Evolutionary conservation across 169 alveolate species (phyloP).

Genomic region (Plasmodium malariae): DNA sequence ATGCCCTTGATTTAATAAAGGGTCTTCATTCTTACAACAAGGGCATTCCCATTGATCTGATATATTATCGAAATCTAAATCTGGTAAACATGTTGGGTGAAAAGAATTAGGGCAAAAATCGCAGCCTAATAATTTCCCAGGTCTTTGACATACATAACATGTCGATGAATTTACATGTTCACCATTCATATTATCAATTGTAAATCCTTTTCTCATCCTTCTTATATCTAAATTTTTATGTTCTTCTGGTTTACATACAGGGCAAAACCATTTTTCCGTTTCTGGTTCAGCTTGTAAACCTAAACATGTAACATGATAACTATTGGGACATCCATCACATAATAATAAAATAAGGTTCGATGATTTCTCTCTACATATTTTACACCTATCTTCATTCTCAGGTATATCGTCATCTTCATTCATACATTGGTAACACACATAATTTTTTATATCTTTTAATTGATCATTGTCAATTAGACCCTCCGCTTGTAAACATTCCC

Average conservation of each 20-base stretch:
- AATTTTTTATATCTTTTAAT: conserved; percentile 80
- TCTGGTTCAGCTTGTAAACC: conserved; percentile 90
- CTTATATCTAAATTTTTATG: conserved; percentile 86
- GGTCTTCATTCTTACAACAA: conserved; percentile 92
- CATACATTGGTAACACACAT: conserved; percentile 86
- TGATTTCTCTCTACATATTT: conserved; percentile 87
- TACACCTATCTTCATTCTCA: conserved; percentile 90
- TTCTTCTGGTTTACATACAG: conserved; percentile 91
- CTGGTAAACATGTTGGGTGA: conserved; percentile 90
- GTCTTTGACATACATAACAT: conserved; percentile 93
- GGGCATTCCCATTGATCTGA: conserved; percentile 94
- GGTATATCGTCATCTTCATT: conserved; percentile 84
- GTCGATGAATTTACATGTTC: conserved; percentile 90
- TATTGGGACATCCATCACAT: conserved; percentile 94
- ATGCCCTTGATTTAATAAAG: conserved; percentile 91
- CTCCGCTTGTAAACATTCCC: conserved; percentile 85
- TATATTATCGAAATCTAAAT: conserved; percentile 88
- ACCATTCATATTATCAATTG: conserved; percentile 80
- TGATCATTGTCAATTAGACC: conserved; percentile 74
- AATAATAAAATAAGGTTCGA: conserved; percentile 85
- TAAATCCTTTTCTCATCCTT: conserved; percentile 82
- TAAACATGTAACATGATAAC: conserved; percentile 90
- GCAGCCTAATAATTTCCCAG: conserved; percentile 92
- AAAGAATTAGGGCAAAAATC: conserved; percentile 93
- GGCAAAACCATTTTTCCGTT: conserved; percentile 91